Conservation (phyloP, 768 basidiomycete genomes). For the Pleurotus tuber-regium region DNA sequence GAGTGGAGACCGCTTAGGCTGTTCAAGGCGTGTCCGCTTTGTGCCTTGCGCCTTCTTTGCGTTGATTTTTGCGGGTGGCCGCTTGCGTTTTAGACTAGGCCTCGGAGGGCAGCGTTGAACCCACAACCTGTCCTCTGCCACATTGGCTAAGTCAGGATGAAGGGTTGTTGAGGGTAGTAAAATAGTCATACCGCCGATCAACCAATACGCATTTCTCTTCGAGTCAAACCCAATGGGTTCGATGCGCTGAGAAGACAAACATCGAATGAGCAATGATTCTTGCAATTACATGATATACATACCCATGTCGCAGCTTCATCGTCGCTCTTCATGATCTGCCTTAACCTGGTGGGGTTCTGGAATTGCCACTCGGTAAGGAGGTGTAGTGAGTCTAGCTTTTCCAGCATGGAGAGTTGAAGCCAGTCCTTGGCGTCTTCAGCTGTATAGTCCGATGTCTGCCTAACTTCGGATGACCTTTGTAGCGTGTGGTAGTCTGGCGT, state of each 20-base stretch:
- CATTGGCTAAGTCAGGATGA: slow-evolving; percentile 4
- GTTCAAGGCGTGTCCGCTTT: slow-evolving; percentile 23
- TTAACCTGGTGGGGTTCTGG: slow-evolving; percentile 67
- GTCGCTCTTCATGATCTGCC: slow-evolving; percentile 73
- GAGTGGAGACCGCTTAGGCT: slow-evolving; percentile 5
- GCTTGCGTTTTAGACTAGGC: slow-evolving; percentile 37
- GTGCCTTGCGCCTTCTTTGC: slow-evolving; percentile 12
- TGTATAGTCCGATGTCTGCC: slow-evolving; percentile 20
- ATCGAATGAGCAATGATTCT: too few species aligned
- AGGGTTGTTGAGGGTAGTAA: background rate
- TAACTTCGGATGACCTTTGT: slow-evolving; percentile 15
- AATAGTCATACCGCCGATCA: slow-evolving; percentile 65
- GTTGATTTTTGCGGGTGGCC: slow-evolving; percentile 18
- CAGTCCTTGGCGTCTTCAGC: slow-evolving; percentile 51
- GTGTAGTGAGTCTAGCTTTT: slow-evolving; percentile 74
- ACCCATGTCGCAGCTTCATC: slow-evolving; percentile 82
- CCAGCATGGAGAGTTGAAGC: slow-evolving; percentile 66
- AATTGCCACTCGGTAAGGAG: slow-evolving; percentile 85
- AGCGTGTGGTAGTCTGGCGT: slow-evolving; percentile 17
- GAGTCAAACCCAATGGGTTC: slow-evolving; percentile 85
- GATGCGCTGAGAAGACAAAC: slow-evolving; percentile 52
- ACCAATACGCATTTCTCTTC: slow-evolving; percentile 79
- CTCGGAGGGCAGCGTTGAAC: slow-evolving; percentile 70
- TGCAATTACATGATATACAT: too few species aligned
- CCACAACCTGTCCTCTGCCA: slow-evolving; percentile 78